phyloP scores from a whole-genome alignment of 352 stramenopile genomes.

The Elongisporangium senticosum region DNA sequence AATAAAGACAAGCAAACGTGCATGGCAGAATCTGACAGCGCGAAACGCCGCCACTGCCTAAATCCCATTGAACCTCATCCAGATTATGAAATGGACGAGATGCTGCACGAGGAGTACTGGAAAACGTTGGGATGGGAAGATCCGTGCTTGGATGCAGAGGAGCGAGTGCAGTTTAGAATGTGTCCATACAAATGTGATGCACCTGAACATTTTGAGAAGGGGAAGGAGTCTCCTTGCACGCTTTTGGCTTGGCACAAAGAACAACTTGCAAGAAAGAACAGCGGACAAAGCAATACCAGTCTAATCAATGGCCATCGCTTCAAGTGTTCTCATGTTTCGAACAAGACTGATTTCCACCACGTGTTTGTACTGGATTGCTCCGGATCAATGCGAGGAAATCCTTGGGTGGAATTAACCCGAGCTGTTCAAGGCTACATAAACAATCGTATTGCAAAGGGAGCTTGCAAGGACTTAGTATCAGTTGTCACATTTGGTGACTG shows the following conservation, averaged over 20 bases:
- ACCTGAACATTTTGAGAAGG: slow-evolving; percentile 19
- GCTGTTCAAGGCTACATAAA: slow-evolving; percentile 26
- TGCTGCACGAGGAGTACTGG: slow-evolving; percentile 42
- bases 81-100: slow-evolving; percentile 24
- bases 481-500: slow-evolving; percentile 29
- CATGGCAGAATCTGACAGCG: slow-evolving; percentile 10
- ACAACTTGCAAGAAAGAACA: no score
- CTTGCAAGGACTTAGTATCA: slow-evolving; percentile 28
- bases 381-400: slow-evolving; percentile 32
- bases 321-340: slow-evolving; percentile 21
- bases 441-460: slow-evolving; percentile 17
- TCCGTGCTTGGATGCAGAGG: slow-evolving; percentile 21
- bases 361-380: slow-evolving; percentile 47
- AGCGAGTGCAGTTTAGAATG: slow-evolving; percentile 23
- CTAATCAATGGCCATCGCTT: slow-evolving; percentile 25
- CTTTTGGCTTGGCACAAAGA: slow-evolving; percentile 35
- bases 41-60: slow-evolving; percentile 26
- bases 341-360: slow-evolving; percentile 24
- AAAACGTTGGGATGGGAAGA: slow-evolving; percentile 47
- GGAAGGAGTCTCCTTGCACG: slow-evolving; percentile 16
- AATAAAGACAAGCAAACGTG: slow-evolving; percentile 11
- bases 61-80: slow-evolving; percentile 14
- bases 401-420: slow-evolving; percentile 17
- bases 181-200: slow-evolving; percentile 31
- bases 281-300: slow-evolving; percentile 5